phyloP scores from a whole-genome alignment of 1,284 basidiomycete species.

The Heterobasidion occidentale region DNA sequence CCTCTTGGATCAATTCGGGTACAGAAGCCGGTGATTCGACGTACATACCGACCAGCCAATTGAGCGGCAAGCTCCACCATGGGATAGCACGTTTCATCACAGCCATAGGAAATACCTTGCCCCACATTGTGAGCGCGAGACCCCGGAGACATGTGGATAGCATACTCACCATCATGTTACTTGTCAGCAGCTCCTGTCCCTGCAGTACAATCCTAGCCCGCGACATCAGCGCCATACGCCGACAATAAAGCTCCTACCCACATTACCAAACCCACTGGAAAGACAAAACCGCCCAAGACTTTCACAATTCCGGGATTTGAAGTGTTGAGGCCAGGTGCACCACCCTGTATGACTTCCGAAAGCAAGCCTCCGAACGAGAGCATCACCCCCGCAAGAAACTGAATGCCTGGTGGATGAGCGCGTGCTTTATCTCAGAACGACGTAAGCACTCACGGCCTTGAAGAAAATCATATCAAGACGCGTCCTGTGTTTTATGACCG shows the following conservation, averaged over 20 bases:
- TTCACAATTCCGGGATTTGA: slow-evolving; percentile 63
- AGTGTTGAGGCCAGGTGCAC: slow-evolving; percentile 39
- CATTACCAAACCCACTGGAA: slow-evolving; percentile 73
- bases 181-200: slow-evolving; percentile 63
- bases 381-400: slow-evolving; percentile 65
- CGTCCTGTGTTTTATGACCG: slow-evolving; percentile 54
- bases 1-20: not conserved
- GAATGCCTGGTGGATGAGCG: not conserved
- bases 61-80: slow-evolving; percentile 59
- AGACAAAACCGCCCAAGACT: slow-evolving; percentile 56
- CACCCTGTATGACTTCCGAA: slow-evolving; percentile 51
- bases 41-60: slow-evolving; percentile 57
- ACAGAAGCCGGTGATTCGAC: not conserved
- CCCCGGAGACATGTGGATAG: not conserved
- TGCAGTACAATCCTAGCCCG: slow-evolving; percentile 59
- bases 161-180: slow-evolving; percentile 61
- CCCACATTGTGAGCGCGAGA: not conserved
- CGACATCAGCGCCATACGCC: not conserved
- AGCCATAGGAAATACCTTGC: slow-evolving; percentile 62
- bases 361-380: slow-evolving; percentile 67
- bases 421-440: not conserved
- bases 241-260: slow-evolving; percentile 22
- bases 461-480: slow-evolving; percentile 53
- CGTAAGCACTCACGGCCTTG: slow-evolving; percentile 49
- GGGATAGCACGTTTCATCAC: slow-evolving; percentile 51